These are phyloP conservation scores for Erythrobasidium hasegawianum DNA, from an alignment of 1,284 basidiomycete genomes.

Conservation along the genomic window DNA sequence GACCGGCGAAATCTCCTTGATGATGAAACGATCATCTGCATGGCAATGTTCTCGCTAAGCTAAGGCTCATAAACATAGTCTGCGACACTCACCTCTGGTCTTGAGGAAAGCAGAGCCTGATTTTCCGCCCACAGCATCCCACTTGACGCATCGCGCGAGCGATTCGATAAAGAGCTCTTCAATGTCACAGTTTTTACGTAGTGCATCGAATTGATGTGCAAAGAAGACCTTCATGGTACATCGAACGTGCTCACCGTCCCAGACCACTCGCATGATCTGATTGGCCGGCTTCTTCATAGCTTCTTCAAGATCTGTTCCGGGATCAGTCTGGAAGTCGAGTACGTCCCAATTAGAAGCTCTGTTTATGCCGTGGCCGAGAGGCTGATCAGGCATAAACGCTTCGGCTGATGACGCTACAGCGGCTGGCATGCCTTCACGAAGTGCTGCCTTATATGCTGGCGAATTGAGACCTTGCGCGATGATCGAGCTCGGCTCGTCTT, in stretches of 20 bases:
- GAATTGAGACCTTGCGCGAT: constrained; percentile 91
- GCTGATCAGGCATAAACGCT: constrained; percentile 69
- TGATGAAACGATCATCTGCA: constrained; percentile 93
- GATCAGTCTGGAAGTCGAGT: constrained; percentile 36
- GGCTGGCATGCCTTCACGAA: constrained; percentile 62
- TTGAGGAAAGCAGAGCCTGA: constrained; percentile 95
- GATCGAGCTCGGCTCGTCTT: constrained; percentile 96
- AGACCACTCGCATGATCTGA: constrained; percentile 26
- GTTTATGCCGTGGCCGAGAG: constrained; percentile 65
- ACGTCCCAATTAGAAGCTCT: constrained; percentile 42
- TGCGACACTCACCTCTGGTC: constrained; percentile 75
- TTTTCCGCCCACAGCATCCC: constrained; percentile 93
- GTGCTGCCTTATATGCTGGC: constrained; percentile 48
- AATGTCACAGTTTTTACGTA: constrained; percentile 87
- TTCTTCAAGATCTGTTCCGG: constrained; percentile 64
- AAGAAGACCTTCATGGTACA: constrained; percentile 94
- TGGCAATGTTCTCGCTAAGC: constrained; percentile 24
- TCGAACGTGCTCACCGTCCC: constrained; percentile 55
- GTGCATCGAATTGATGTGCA: constrained; percentile 93
- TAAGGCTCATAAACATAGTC: too few relatives aligned
- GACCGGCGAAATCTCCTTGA: constrained; percentile 87
- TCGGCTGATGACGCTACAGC: constrained; percentile 37
- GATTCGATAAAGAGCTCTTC: constrained; percentile 91
- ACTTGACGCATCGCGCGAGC: constrained; percentile 88
- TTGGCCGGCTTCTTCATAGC: constrained; percentile 36